Conservation (phyloP, 768 basidiomycete genomes). For the Boletus coccyginus region DNA sequence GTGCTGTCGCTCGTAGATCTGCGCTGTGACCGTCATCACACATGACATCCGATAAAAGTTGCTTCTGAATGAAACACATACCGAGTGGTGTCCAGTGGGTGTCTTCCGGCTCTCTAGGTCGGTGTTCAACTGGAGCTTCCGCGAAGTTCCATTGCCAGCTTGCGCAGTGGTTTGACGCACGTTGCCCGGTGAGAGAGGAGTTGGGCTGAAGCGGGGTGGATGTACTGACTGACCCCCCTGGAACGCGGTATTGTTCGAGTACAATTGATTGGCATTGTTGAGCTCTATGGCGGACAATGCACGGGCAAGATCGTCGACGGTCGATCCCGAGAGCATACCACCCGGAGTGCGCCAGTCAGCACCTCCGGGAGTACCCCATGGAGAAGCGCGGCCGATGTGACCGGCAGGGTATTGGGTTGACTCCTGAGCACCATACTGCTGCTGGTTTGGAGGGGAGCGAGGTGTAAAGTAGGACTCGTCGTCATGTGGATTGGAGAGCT, state of each 20-base stretch:
- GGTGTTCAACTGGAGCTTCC: conserved; percentile 55
- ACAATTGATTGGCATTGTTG: conserved; percentile 30
- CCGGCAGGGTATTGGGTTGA: conserved; percentile 47
- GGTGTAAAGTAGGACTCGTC: conserved; percentile 58
- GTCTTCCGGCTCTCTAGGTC: conserved; percentile 70
- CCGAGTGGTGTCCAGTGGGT: conserved; percentile 51
- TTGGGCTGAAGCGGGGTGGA: conserved; percentile 67
- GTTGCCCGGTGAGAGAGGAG: conserved; percentile 39
- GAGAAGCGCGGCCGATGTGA: conserved; percentile 60
- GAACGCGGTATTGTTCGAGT: conserved; percentile 27
- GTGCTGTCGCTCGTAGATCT: conserved; percentile 29
- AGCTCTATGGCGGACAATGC: conserved; percentile 72
- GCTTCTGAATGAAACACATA: conserved; percentile 43
- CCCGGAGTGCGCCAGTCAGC: conserved; percentile 58
- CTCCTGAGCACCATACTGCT: conserved; percentile 37
- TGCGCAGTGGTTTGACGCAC: conserved; percentile 41
- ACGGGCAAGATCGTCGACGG: conserved; percentile 73
- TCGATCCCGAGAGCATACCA: conserved; percentile 31
- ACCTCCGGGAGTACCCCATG: conserved; percentile 54
- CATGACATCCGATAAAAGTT: conserved; percentile 37
- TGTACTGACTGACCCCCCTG: conserved; percentile 54
- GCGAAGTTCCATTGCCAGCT: conserved; percentile 36
- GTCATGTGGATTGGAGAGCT: conserved; percentile 39
- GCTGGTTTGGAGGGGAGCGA: conserved; percentile 39
- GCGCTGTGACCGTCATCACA: conserved; percentile 35